phyloP scores from a whole-genome alignment of 495 filamentous ascomycete species.

The Zalerion maritima region DNA sequence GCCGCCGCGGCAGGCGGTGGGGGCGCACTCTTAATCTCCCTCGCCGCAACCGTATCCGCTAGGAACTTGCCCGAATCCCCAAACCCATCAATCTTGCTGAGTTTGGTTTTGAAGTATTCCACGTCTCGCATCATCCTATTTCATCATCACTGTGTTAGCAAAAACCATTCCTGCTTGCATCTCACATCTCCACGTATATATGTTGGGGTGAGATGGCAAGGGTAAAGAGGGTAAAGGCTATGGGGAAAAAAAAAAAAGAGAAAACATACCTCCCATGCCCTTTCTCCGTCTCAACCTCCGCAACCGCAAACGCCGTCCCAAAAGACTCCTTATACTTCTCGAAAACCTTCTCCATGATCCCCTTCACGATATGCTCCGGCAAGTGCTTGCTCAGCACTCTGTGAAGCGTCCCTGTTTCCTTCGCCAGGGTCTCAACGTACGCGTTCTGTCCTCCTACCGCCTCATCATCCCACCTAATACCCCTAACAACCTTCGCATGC shows the following conservation, averaged over 20 bases:
- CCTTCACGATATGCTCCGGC: conserved; percentile 55
- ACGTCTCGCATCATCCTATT: conserved; percentile 67
- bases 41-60: conserved; percentile 50
- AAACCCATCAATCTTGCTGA: conserved; percentile 71
- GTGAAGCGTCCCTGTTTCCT: conserved; percentile 79
- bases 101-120: conserved; percentile 54
- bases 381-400: conserved; percentile 77
- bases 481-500: conserved; percentile 62
- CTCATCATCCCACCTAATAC: conserved; percentile 56
- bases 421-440: conserved; percentile 85
- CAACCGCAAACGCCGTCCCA: conserved; percentile 56
- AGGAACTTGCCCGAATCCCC: conserved; percentile 55
- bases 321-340: conserved; percentile 73
- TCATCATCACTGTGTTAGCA: conserved; percentile 10
- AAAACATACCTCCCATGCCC: conserved; percentile 56
- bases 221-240: not conserved
- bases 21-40: conserved; percentile 25
- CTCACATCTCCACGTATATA: not conserved
- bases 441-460: conserved; percentile 31
- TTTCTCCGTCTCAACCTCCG: conserved; percentile 46
- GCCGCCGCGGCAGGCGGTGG: conserved; percentile 8
- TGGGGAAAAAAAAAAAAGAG: not conserved
- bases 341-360: conserved; percentile 90
- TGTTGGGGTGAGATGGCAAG: conserved; percentile 10
- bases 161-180: conserved; percentile 1